These are phyloP conservation scores for Phyllosticta citribraziliensis DNA, from an alignment of 2,329 filamentous ascomycete species.

Conservation along the genomic window DNA sequence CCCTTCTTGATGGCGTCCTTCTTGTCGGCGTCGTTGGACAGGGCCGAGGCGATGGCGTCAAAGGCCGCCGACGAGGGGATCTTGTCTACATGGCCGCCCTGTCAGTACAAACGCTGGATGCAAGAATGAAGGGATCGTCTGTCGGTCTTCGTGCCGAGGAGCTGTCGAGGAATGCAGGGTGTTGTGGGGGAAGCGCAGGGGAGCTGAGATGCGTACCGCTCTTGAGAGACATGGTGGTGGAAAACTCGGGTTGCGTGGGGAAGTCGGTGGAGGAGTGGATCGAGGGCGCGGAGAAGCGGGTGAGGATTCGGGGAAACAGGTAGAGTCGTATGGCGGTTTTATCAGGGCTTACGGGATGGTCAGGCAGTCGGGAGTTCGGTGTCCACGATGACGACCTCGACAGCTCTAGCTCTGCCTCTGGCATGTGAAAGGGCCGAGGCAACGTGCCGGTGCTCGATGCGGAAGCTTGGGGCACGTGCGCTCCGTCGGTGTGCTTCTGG, in stretches of 20 bases:
- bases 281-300: not conserved
- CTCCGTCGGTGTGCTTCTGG: not conserved
- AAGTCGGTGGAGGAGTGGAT: not conserved
- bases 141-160: not conserved
- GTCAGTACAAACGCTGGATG: not conserved
- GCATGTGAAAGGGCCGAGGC: constrained; percentile 10
- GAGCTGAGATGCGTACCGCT: constrained; percentile 49
- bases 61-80: constrained; percentile 90
- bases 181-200: not conserved
- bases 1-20: constrained; percentile 85
- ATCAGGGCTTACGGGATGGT: not conserved
- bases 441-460: not conserved
- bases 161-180: not conserved
- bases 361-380: not conserved
- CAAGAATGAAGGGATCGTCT: not conserved
- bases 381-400: not conserved
- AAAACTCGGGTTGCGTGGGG: not conserved
- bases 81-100: constrained; percentile 29
- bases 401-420: constrained; percentile 3
- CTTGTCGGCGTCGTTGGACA: constrained; percentile 60
- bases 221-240: constrained; percentile 57
- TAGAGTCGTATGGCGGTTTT: not conserved
- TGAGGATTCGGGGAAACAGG: not conserved
- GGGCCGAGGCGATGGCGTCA: constrained; percentile 69
- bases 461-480: not conserved